phyloP scores from a whole-genome alignment of 306 rosid species.

The Rubus idaeus region DNA sequence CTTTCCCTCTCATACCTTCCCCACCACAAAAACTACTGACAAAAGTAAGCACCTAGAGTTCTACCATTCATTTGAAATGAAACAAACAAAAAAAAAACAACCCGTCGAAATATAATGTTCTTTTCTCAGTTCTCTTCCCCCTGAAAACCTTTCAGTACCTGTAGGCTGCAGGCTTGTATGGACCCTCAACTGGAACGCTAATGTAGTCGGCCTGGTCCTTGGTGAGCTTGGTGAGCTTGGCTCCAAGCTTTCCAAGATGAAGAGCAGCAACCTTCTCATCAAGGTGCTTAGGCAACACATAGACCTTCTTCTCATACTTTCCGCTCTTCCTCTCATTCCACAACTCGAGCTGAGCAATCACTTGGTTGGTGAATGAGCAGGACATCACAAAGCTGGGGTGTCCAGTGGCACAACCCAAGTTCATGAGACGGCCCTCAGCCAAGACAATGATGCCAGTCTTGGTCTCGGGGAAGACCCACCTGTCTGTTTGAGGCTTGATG shows the following conservation, averaged over 20 bases:
- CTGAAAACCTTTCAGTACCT: conserved; percentile 55
- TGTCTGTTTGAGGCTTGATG: conserved; percentile 93
- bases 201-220: conserved; percentile 93
- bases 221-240: conserved; percentile 76
- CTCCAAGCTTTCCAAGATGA: conserved; percentile 94
- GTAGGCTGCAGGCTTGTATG: conserved; percentile 89
- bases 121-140: neutral
- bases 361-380: conserved; percentile 97
- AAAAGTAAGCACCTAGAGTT: conserved; percentile 25
- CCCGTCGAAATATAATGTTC: neutral
- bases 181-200: conserved; percentile 86
- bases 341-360: conserved; percentile 92
- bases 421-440: conserved; percentile 97
- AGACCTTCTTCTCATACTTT: conserved; percentile 88
- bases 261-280: conserved; percentile 98
- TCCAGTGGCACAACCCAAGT: conserved; percentile 98
- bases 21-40: conserved; percentile 28
- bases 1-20: conserved; percentile 6
- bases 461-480: conserved; percentile 95
- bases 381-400: conserved; percentile 99
- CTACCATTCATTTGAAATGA: conserved; percentile 13
- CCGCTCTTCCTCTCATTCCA: conserved; percentile 83
- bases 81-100: conserved; percentile 10
- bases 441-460: conserved; percentile 62
- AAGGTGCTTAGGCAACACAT: conserved; percentile 87